Percentiles rank a stretch among this genome's conserved stretches.
Conservation (phyloP, 306 rosid genomes). For the Hylodesmum podocarpum region DNA sequence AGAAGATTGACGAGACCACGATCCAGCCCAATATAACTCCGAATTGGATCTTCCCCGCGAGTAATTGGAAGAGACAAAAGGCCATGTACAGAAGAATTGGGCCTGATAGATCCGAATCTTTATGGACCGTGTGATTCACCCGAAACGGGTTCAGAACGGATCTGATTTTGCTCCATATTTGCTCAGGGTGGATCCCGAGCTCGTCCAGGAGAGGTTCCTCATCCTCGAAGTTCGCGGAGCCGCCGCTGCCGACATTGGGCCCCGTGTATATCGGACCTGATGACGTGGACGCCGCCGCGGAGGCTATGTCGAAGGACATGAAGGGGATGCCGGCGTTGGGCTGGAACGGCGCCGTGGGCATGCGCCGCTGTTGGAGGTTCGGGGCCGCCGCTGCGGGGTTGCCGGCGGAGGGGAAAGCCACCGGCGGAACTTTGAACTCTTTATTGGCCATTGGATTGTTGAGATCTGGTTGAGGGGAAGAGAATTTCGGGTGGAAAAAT, state of each 20-base stretch:
- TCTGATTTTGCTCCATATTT: conserved; percentile 86
- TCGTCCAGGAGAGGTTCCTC: conserved; percentile 97
- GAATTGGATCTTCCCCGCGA: conserved; percentile 94
- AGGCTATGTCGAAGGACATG: conserved; percentile 91
- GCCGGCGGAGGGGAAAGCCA: conserved; percentile 75
- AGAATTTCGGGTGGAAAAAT: background rate
- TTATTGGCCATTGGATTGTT: conserved; percentile 48
- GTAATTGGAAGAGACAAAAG: conserved; percentile 84
- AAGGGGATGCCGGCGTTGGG: conserved; percentile 82
- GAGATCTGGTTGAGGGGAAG: conserved; percentile 5
- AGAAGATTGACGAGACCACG: conserved; percentile 82
- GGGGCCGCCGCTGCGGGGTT: conserved; percentile 48
- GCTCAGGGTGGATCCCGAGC: conserved; percentile 95
- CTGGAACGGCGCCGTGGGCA: conserved; percentile 86
- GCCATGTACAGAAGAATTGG: conserved; percentile 89
- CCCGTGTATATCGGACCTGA: conserved; percentile 58
- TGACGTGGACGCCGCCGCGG: conserved; percentile 73
- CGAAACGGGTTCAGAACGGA: conserved; percentile 85
- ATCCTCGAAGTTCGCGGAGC: conserved; percentile 70
- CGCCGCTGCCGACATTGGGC: conserved; percentile 43
- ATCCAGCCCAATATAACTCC: conserved; percentile 98
- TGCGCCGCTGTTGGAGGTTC: conserved; percentile 66
- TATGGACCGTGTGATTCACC: conserved; percentile 64
- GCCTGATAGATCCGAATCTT: conserved; percentile 89
- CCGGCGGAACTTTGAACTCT: conserved; percentile 83